phyloP scores from a whole-genome alignment of 768 basidiomycete species.

The Suillus brevipes region DNA sequence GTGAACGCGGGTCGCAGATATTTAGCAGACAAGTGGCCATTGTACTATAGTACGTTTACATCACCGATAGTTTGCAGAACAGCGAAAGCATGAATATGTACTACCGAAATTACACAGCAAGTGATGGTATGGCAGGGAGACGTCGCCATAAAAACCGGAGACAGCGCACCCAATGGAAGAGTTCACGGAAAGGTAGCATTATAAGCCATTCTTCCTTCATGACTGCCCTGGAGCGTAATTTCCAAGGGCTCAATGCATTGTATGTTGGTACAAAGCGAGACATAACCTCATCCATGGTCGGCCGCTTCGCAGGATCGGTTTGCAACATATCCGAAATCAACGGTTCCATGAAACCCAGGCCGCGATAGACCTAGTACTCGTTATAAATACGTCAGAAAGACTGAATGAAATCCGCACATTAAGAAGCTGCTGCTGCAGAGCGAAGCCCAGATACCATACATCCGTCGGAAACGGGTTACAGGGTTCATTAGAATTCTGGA shows the following conservation, averaged over 20 bases:
- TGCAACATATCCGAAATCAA: conserved; percentile 24
- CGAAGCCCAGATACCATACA: conserved; percentile 14
- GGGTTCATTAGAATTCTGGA: conserved; percentile 9
- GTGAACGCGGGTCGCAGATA: neutral
- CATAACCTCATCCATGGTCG: conserved; percentile 18
- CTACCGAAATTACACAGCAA: neutral
- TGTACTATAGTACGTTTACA: neutral
- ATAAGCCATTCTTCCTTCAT: conserved; percentile 4
- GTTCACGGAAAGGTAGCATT: neutral
- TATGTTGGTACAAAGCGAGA: conserved; percentile 11
- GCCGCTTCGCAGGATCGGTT: conserved; percentile 13
- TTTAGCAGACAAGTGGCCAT: neutral
- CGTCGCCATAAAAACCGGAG: neutral
- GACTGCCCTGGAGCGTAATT: conserved; percentile 16
- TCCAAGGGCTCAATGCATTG: neutral
- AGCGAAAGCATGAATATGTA: neutral
- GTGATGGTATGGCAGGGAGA: neutral
- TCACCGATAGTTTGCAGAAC: neutral
- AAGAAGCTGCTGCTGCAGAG: neutral
- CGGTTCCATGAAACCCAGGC: conserved; percentile 32
- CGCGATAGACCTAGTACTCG: conserved; percentile 7
- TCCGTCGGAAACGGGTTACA: conserved; percentile 25
- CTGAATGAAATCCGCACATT: neutral
- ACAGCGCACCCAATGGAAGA: neutral
- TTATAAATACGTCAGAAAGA: neutral